These are phyloP conservation scores for Eutrema japonicum DNA, from an alignment of 345 rosid genomes.

Conservation along the genomic window DNA sequence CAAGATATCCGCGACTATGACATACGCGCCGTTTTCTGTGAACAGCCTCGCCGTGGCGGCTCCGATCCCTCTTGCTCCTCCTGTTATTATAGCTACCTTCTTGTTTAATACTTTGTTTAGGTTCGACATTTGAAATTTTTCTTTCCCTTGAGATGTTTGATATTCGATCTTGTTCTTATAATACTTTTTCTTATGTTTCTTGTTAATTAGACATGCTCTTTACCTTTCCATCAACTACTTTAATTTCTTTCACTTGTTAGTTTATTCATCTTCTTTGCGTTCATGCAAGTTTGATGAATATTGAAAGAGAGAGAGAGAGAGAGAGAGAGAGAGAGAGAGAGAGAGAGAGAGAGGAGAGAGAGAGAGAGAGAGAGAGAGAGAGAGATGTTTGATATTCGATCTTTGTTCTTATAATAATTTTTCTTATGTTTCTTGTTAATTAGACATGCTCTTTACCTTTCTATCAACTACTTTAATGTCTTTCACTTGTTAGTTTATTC, in stretches of 20 bases:
- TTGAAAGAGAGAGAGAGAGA: too few relatives aligned
- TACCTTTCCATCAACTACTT: conserved; percentile 32
- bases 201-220: conserved; percentile 25
- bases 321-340: too few relatives aligned
- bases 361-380: too few relatives aligned
- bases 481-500: too few relatives aligned
- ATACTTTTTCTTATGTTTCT: neutral
- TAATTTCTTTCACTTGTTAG: conserved; percentile 38
- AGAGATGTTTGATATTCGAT: too few relatives aligned
- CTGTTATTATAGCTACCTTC: conserved; percentile 77
- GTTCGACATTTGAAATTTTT: conserved; percentile 6
- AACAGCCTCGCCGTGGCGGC: conserved; percentile 78
- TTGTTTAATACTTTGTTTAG: conserved; percentile 49
- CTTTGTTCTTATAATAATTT: too few relatives aligned
- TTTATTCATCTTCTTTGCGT: conserved; percentile 38
- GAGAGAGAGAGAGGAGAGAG: too few relatives aligned
- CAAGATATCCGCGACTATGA: conserved; percentile 72
- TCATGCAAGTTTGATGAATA: conserved; percentile 4
- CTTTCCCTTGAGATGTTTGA: neutral
- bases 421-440: too few relatives aligned
- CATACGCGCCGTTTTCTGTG: conserved; percentile 66
- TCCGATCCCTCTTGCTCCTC: conserved; percentile 90
- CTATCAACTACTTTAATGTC: too few relatives aligned
- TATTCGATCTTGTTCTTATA: conserved; percentile 19
- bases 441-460: too few relatives aligned